Evolutionary conservation across 139 green algal species (phyloP), one percentile per base, ranked within the genome.

Genomic region (Haematococcus sp.): DNA sequence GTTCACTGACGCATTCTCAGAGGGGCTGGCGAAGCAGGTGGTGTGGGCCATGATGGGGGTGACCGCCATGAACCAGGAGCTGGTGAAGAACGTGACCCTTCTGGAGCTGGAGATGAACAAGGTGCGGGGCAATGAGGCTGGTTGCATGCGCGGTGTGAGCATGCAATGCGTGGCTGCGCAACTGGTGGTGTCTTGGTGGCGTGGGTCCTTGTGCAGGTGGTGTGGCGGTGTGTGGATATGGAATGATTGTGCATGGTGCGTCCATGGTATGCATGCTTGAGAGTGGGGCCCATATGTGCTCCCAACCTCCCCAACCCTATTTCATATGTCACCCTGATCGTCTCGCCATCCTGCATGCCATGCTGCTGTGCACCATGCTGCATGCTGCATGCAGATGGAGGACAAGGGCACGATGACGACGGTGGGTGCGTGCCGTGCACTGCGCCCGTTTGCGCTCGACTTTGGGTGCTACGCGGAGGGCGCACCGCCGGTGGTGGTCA

Each of bases 11-110:
- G 58, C 58, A 4, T 27, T 65, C 20, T 65, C 11, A 40, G 25
- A 65, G 11, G 58, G 20, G 11, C 43, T 75, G 22, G 27, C 63
- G 22, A 84, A 82, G 60, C 70, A 83, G 30, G 61, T 88, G 22
- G 44, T 87, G 9, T 92, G 87, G 87, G 68, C 80, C 34, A 65
- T 81, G 70, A 76, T 89, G 28, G 68, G 77, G 31, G 25, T 86
- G 4, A 49, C 70, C 2, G 63, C 60, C 19, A 55, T 92, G 46
- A 92, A 92, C 63, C 20, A 56, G 17, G 82, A 89, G 68, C 81
- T 91, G 27, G 34, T 66, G 2, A 69, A 66, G 22, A 40, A 46
- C 3, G 77, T 81, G 17, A 78, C 71, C 1, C n/a, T 54, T 1
- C n/a, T 78, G 9, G 80, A 86, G 80, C 30, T 77, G 55, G 61